Evolutionary conservation across 305 asterid genomes (phyloP).

Genomic region (Vinca major): DNA sequence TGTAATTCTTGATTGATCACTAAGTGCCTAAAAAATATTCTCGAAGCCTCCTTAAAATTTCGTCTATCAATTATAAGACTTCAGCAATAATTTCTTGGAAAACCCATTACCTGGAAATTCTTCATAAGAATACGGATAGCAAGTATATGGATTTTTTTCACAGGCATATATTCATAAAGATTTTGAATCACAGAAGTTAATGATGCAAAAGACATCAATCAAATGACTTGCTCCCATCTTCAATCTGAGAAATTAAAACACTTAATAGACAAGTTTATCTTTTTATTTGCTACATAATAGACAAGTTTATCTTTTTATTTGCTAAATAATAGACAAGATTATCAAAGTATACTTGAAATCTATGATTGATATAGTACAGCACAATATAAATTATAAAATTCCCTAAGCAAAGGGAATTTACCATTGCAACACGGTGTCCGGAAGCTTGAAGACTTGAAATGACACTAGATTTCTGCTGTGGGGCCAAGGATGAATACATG

Average conservation of each 20-base stretch:
- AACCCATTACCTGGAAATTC: neutral
- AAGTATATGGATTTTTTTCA: neutral
- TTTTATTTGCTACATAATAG: no score
- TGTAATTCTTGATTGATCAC: neutral
- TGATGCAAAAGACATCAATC: neutral
- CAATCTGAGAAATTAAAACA: neutral
- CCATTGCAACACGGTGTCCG: slow-evolving; percentile 91
- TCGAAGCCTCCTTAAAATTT: neutral
- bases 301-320: neutral
- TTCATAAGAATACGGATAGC: neutral
- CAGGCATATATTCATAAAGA: neutral
- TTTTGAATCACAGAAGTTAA: neutral
- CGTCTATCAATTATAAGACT: no score
- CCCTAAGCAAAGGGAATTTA: slow-evolving; percentile 19
- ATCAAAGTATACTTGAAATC: neutral
- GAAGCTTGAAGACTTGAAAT: slow-evolving; percentile 71
- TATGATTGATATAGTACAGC: neutral
- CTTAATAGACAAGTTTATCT: no score
- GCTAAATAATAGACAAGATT: neutral
- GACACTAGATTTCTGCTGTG: slow-evolving; percentile 70
- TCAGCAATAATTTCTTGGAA: neutral
- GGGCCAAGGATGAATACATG: slow-evolving; percentile 70
- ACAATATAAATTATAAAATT: neutral
- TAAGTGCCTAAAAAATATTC: neutral
- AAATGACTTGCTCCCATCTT: neutral